These are phyloP conservation scores for Plasmodium reichenowi DNA, from an alignment of 169 alveolate species.

Conservation along the genomic window DNA sequence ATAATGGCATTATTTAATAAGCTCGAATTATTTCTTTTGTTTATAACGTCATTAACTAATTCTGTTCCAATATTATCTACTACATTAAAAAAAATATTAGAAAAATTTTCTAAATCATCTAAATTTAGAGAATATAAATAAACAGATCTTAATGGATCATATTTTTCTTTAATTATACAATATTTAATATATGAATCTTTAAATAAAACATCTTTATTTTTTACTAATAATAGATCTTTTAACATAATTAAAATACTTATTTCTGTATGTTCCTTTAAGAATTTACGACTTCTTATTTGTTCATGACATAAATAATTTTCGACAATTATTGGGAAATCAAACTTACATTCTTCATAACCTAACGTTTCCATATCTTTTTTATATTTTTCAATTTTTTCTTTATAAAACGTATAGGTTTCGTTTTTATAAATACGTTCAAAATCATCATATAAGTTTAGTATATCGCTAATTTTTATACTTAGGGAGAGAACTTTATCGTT, in stretches of 20 bases:
- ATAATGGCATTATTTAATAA: conserved; percentile 27
- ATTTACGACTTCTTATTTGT: conserved; percentile 60
- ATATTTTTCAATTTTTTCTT: conserved; percentile 17
- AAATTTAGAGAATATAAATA: conserved; percentile 62
- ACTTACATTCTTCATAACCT: not conserved
- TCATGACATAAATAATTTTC: conserved; percentile 70
- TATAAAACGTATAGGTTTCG: conserved; percentile 37
- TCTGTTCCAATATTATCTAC: conserved; percentile 29
- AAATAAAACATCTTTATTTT: conserved; percentile 44
- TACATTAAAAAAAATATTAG: conserved; percentile 46
- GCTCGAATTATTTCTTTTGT: conserved; percentile 25
- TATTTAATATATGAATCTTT: conserved; percentile 25
- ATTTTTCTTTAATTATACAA: conserved; percentile 66
- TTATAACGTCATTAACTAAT: conserved; percentile 33
- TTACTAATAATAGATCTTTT: conserved; percentile 42
- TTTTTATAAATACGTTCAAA: conserved; percentile 40
- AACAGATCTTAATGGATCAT: conserved; percentile 47
- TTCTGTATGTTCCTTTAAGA: conserved; percentile 64
- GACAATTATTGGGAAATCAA: conserved; percentile 40
- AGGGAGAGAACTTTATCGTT: conserved; percentile 26
- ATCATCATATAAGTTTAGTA: conserved; percentile 43
- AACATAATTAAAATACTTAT: conserved; percentile 34
- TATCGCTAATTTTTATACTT: conserved; percentile 19
- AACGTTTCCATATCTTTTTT: not conserved
- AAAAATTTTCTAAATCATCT: conserved; percentile 28